phyloP scores from a whole-genome alignment of 768 basidiomycete genomes.

The Mycena belliarum region DNA sequence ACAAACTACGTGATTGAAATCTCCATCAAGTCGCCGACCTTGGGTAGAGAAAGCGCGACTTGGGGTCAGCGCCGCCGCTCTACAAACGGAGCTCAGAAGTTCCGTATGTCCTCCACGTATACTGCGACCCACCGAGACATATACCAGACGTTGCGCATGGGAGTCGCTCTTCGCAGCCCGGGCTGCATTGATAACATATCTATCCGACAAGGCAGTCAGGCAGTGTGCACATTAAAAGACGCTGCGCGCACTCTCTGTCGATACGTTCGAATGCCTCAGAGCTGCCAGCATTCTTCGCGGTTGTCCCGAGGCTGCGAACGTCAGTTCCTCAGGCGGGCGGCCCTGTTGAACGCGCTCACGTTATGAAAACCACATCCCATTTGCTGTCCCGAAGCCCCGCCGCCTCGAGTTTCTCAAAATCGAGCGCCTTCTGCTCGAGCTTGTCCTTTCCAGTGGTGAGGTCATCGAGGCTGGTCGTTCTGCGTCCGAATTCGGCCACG shows the following conservation, averaged over 20 bases:
- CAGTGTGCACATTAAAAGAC: neutral
- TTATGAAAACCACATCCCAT: slow-evolving; percentile 78
- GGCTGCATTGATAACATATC: slow-evolving; percentile 77
- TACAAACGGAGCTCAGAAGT: slow-evolving; percentile 22
- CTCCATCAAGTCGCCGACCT: slow-evolving; percentile 32
- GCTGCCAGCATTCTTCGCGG: slow-evolving; percentile 58
- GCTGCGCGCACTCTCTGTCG: slow-evolving; percentile 57
- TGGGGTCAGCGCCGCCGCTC: slow-evolving; percentile 50
- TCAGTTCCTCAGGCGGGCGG: neutral
- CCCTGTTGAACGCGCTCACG: too few species aligned
- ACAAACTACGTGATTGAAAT: too few species aligned
- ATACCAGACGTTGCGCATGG: slow-evolving; percentile 62
- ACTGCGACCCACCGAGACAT: slow-evolving; percentile 57
- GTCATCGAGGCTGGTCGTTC: slow-evolving; percentile 47
- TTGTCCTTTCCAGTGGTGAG: slow-evolving; percentile 51
- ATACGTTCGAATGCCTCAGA: slow-evolving; percentile 72
- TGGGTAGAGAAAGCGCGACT: slow-evolving; percentile 53
- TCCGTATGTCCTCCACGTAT: neutral
- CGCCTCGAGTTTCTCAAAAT: slow-evolving; percentile 66
- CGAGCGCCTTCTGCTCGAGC: slow-evolving; percentile 64
- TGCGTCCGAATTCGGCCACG: slow-evolving; percentile 72
- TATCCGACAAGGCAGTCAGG: slow-evolving; percentile 23
- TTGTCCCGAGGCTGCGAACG: slow-evolving; percentile 55
- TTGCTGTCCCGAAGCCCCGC: slow-evolving; percentile 52
- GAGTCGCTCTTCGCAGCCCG: slow-evolving; percentile 54